Percentiles rank a stretch among this genome's conserved stretches.
These are phyloP conservation scores for Taiozyma sp. DNA, from an alignment of 1,139 yeast genomes.

Conservation along the genomic window DNA sequence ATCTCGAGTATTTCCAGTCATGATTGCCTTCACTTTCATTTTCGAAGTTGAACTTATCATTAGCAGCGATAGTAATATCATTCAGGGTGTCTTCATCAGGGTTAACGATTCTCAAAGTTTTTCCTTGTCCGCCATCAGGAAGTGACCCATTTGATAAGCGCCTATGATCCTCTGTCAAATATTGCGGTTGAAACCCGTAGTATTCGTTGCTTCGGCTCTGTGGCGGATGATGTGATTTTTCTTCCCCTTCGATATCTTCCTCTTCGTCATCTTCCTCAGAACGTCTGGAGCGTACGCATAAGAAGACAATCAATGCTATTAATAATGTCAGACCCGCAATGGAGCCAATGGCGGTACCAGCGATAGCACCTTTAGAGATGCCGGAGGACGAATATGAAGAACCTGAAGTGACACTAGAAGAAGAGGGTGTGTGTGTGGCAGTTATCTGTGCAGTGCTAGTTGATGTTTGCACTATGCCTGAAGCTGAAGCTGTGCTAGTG, in stretches of 20 bases:
- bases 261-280: neutral
- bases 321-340: constrained; percentile 41
- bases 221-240: neutral
- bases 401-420: constrained; percentile 1
- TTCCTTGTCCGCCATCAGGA: constrained; percentile 42
- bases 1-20: neutral
- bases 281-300: constrained; percentile 32
- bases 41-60: neutral
- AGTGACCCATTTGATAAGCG: constrained; percentile 61
- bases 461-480: neutral
- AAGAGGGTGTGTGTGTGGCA: constrained; percentile 4
- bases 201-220: neutral
- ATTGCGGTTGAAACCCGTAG: constrained; percentile 24
- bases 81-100: neutral
- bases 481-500: constrained; percentile 13
- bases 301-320: constrained; percentile 31
- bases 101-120: constrained; percentile 3
- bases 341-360: constrained; percentile 60
- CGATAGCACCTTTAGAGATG: constrained; percentile 57
- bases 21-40: neutral
- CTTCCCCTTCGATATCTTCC: neutral
- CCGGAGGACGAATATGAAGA: constrained; percentile 7
- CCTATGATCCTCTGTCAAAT: constrained; percentile 19
- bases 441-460: constrained; percentile 13
- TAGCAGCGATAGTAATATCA: neutral